Conservation (phyloP, 345 rosid species). For the Aquilaria yunnanensis region DNA sequence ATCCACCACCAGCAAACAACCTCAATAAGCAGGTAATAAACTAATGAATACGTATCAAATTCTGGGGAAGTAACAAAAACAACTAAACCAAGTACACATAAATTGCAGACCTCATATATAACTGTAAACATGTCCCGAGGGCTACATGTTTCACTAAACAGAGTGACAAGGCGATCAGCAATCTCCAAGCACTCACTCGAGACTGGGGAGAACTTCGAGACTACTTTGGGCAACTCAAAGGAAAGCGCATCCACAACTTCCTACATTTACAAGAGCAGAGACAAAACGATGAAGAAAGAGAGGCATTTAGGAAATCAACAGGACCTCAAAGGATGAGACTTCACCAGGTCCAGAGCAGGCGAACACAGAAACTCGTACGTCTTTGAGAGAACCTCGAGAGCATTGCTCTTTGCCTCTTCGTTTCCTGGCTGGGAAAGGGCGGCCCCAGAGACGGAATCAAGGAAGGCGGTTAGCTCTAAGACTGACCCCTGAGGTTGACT, state of each 20-base stretch:
- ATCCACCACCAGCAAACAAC: too few species aligned
- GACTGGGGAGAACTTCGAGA: constrained; percentile 47
- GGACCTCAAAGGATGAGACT: background rate
- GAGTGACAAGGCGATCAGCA: constrained; percentile 41
- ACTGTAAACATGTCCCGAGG: constrained; percentile 85
- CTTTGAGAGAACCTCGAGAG: constrained; percentile 36
- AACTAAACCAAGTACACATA: background rate
- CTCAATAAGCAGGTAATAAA: background rate
- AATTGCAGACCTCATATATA: constrained; percentile 65
- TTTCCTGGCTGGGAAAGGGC: constrained; percentile 24
- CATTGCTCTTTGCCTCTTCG: constrained; percentile 26
- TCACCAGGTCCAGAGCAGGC: constrained; percentile 53
- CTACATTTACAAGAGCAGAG: constrained; percentile 28
- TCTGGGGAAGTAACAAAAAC: background rate
- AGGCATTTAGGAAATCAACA: background rate
- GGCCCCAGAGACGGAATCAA: constrained; percentile 35
- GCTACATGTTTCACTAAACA: constrained; percentile 44
- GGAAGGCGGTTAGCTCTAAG: constrained; percentile 39
- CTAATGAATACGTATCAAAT: background rate
- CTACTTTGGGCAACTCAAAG: constrained; percentile 65
- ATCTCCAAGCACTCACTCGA: constrained; percentile 44
- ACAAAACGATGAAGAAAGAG: background rate
- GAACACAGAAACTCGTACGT: constrained; percentile 34
- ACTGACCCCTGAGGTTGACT: constrained; percentile 31
- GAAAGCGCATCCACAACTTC: constrained; percentile 57